Conservation (phyloP, 306 rosid species). For the cucumber (Cucumis sativus) region DNA sequence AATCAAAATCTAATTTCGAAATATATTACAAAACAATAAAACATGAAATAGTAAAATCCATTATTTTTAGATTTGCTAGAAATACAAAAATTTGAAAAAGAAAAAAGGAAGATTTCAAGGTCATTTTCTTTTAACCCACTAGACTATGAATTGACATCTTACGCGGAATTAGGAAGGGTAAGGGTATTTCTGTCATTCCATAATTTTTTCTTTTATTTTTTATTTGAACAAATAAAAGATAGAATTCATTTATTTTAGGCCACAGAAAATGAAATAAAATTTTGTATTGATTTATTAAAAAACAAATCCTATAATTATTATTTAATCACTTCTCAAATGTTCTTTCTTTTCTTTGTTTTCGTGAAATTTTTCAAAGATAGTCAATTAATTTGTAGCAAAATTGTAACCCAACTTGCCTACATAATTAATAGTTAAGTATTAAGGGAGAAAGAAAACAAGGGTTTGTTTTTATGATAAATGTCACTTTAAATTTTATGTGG, state of each 20-base stretch:
- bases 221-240: too few species aligned
- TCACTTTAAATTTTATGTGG: background rate
- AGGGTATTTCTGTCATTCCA: background rate
- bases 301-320: too few species aligned
- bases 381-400: background rate
- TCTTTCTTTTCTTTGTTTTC: background rate
- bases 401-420: background rate
- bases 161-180: background rate
- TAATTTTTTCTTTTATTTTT: background rate
- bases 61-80: too few species aligned
- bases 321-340: background rate
- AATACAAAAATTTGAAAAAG: too few species aligned
- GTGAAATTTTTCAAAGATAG: background rate
- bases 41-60: too few species aligned
- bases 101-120: background rate
- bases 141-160: background rate
- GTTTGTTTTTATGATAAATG: background rate
- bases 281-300: background rate
- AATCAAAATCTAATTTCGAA: too few species aligned
- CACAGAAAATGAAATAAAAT: background rate
- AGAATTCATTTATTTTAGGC: background rate
- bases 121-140: background rate
- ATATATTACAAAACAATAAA: too few species aligned
- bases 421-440: background rate
- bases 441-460: background rate